Conservation (phyloP, 495 filamentous ascomycete genomes). For the Penicillium simplicissimum region DNA sequence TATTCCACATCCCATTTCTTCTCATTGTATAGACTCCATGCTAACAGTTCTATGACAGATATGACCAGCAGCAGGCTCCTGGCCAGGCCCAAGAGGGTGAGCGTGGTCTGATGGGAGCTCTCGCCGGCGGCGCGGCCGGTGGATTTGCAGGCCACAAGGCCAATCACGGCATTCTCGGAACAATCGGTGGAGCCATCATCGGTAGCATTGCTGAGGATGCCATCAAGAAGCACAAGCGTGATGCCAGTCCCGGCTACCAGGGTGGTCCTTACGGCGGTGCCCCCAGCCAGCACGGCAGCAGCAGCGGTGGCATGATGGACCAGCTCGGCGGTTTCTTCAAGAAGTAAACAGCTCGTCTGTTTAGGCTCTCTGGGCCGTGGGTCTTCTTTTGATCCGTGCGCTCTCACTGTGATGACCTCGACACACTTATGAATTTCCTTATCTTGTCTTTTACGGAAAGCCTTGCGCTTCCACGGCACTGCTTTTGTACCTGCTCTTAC, state of each 20-base stretch:
- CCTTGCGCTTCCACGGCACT: conserved; percentile 12
- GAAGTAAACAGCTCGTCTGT: conserved; percentile 30
- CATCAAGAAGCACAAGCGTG: conserved; percentile 46
- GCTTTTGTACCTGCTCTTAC: conserved; percentile 1
- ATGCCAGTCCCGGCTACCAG: conserved; percentile 22
- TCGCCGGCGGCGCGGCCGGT: conserved; percentile 49
- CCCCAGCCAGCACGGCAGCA: conserved; percentile 23
- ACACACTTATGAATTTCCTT: conserved; percentile 32
- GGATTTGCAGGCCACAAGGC: conserved; percentile 52
- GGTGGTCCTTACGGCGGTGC: conserved; percentile 27
- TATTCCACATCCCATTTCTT: background rate
- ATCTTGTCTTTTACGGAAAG: conserved; percentile 17
- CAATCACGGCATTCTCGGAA: conserved; percentile 51
- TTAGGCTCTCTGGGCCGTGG: conserved; percentile 1
- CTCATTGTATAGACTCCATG: background rate
- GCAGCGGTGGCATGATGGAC: conserved; percentile 41
- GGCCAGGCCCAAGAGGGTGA: conserved; percentile 48
- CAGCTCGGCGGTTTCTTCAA: conserved; percentile 48
- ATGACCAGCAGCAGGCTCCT: conserved; percentile 36
- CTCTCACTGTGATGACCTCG: conserved; percentile 20
- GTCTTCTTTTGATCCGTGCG: conserved; percentile 5
- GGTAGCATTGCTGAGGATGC: conserved; percentile 49
- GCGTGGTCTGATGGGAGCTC: conserved; percentile 49
- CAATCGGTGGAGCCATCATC: conserved; percentile 52
- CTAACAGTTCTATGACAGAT: conserved; percentile 19